phyloP scores from a whole-genome alignment of 345 rosid species.

The Bruguiera gymnorhiza region DNA sequence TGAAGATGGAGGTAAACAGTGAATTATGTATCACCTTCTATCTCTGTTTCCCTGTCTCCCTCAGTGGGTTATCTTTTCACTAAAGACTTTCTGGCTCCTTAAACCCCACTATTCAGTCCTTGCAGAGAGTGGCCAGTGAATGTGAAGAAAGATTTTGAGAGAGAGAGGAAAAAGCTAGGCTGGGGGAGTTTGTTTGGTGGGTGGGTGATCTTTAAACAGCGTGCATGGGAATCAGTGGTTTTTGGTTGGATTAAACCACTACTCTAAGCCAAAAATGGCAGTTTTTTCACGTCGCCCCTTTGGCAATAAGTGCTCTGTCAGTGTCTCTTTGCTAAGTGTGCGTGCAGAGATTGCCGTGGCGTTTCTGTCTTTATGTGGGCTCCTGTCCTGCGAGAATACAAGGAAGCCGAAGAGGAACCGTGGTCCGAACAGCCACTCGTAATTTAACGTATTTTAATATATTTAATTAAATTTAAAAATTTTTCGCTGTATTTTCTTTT shows the following conservation, averaged over 20 bases:
- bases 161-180: background rate
- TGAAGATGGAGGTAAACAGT: background rate
- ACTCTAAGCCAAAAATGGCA: constrained; percentile 1
- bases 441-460: too few species aligned
- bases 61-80: constrained; percentile 4
- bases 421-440: too few species aligned
- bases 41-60: background rate
- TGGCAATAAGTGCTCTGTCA: background rate
- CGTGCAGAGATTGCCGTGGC: too few species aligned
- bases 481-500: too few species aligned
- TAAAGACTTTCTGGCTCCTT: background rate
- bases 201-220: background rate
- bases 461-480: too few species aligned
- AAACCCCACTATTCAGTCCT: constrained; percentile 21
- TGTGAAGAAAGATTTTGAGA: constrained; percentile 6
- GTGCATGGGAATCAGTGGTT: constrained; percentile 17
- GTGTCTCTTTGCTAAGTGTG: background rate
- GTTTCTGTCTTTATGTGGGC: too few species aligned
- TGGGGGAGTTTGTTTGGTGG: background rate
- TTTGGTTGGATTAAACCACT: background rate
- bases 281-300: constrained; percentile 9
- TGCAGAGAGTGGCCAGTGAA: constrained; percentile 23
- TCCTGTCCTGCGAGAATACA: too few species aligned
- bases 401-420: too few species aligned
- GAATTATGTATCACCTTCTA: background rate